Conservation (phyloP, 768 basidiomycete species). For the Mycena epipterygia region DNA sequence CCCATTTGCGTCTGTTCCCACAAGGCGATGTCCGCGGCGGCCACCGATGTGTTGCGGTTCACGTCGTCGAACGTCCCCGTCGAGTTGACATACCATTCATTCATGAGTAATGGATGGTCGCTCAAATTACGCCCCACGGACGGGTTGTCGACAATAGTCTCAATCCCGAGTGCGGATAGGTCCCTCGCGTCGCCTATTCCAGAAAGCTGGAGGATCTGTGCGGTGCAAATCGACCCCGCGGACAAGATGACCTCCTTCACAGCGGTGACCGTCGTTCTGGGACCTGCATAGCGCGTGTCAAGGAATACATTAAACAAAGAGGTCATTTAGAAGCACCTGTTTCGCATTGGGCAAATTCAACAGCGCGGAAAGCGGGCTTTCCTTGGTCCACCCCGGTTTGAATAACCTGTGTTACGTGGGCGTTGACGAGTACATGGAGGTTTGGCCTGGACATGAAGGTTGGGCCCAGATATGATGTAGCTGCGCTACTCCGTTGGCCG, state of each 20-base stretch:
- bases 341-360: conserved; percentile 13
- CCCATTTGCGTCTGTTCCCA: conserved; percentile 38
- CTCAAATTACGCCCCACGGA: conserved; percentile 38
- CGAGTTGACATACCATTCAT: conserved; percentile 35
- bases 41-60: conserved; percentile 26
- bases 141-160: conserved; percentile 35
- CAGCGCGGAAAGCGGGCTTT: conserved; percentile 9
- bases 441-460: conserved; percentile 41
- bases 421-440: conserved; percentile 41
- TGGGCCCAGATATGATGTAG: conserved; percentile 44
- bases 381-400: conserved; percentile 10
- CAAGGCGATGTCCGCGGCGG: conserved; percentile 9
- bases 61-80: conserved; percentile 34
- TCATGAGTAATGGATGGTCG: conserved; percentile 34
- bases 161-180: conserved; percentile 31
- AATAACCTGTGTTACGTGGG: conserved; percentile 38
- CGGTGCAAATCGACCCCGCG: conserved; percentile 44
- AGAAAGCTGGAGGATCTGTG: conserved; percentile 41
- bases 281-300: neutral
- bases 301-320: neutral
- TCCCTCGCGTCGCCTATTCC: conserved; percentile 37
- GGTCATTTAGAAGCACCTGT: neutral
- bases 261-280: conserved; percentile 29
- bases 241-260: conserved; percentile 47
- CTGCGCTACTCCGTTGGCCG: conserved; percentile 41